Evolutionary conservation across 2,329 filamentous ascomycete species (phyloP), one percentile per base, ranked within the genome.

Genomic region (Hypomyces rosellus): DNA sequence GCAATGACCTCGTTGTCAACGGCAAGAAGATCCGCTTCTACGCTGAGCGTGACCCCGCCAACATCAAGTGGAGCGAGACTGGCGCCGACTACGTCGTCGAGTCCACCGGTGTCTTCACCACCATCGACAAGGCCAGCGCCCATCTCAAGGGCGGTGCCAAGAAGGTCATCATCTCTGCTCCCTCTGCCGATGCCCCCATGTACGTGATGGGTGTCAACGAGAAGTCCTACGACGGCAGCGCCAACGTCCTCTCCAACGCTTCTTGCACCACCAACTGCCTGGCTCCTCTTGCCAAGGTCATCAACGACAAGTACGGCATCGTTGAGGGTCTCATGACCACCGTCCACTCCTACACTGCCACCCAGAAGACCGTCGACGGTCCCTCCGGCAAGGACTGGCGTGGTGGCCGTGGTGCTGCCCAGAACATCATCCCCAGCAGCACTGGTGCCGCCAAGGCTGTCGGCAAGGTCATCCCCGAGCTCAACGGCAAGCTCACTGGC

Each of bases 241-340:
- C 93, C 74, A 78, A 89, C 66, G 86, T 99, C 73, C 89, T 97
- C 79, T 97, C 93, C 78, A 99, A 99, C 81, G 93, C 93, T 66
- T 97, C 93, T 65, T 97, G 93, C 89, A 99, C 93, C 74, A 97
- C 93, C 82, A 99, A 99, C 89, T 97, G 93, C 86, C 79, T 99
- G 76, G 93, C 93, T 74, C 93, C 93, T 72, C 88, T 99, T 61
- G 93, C 93, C 80, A 99, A 97, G 88, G 90, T 97, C 69, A 84
- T 99, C 79, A 80, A 99, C 84, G 92, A 97, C 83, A 95, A 96
- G 76, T 99, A 86, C 81, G 86, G 81, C 74, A 93, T 99, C 72
- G 76, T 96, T 69, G 93, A 99, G 84, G 93, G 92, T 83, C 86
- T 97, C 67, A 99, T 99, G 93, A 97, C 93, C 77, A 99, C 93